Evolutionary conservation across 2,329 filamentous ascomycete genomes (phyloP).

Genomic region (Botrytis cinerea): DNA sequence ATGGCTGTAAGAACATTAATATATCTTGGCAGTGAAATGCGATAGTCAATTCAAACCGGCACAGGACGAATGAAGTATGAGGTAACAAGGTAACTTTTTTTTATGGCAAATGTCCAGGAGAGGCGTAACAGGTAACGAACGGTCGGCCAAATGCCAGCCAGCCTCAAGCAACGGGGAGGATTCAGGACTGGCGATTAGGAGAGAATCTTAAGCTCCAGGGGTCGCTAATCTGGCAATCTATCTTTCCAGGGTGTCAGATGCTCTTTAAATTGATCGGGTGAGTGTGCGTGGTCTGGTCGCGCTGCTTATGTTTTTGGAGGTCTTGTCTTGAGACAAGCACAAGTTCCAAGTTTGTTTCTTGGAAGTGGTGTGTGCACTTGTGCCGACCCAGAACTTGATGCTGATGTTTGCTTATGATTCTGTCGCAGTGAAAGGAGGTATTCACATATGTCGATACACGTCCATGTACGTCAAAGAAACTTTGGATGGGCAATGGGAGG

Average conservation of each 20-base stretch:
- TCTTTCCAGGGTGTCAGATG: slow-evolving; percentile 5
- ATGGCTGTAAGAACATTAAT: slow-evolving; percentile 15
- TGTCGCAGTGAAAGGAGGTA: background rate
- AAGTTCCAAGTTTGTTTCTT: slow-evolving; percentile 4
- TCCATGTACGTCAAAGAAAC: background rate
- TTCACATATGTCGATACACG: background rate
- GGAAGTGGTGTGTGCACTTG: background rate
- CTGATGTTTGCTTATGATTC: too few relatives aligned
- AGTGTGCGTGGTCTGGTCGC: background rate
- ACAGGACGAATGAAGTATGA: slow-evolving; percentile 1
- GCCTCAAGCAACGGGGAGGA: slow-evolving; percentile 7
- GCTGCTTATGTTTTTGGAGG: background rate
- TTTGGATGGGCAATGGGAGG: background rate
- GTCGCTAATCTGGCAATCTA: background rate
- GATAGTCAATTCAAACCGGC: slow-evolving; percentile 9
- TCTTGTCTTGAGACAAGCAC: background rate
- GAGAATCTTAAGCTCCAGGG: background rate
- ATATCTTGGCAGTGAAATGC: slow-evolving; percentile 15
- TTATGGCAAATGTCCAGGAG: background rate
- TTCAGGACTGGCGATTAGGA: slow-evolving; percentile 1
- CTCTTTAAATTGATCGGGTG: background rate
- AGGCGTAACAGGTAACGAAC: background rate
- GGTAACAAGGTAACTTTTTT: background rate
- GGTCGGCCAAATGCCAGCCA: slow-evolving; percentile 5
- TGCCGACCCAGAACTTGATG: background rate